Percentiles rank a stretch among this genome's conserved stretches.
Evolutionary conservation across 176 grass and related monocot species (phyloP).

Genomic region (Oryza brachyantha): DNA sequence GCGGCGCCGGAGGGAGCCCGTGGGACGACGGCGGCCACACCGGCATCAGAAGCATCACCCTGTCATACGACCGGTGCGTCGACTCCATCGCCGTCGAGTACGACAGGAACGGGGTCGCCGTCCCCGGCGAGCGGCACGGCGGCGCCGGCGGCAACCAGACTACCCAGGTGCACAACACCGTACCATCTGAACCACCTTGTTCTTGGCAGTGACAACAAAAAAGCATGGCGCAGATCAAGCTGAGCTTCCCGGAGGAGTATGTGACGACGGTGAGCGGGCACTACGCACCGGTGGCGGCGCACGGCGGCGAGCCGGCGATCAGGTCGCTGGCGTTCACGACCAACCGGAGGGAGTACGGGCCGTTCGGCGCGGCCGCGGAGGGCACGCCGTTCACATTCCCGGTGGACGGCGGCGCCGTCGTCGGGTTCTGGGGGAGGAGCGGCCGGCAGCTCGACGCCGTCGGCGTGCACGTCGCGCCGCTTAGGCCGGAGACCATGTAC

Average conservation of each 20-base stretch:
- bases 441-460: slow-evolving; percentile 45
- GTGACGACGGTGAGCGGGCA: slow-evolving; percentile 40
- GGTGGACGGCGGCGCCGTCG: slow-evolving; percentile 32
- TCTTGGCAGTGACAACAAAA: too few species aligned
- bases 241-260: slow-evolving; percentile 40
- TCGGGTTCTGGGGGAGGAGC: slow-evolving; percentile 40
- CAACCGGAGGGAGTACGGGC: slow-evolving; percentile 25
- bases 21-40: slow-evolving; percentile 54
- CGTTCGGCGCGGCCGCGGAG: slow-evolving; percentile 35
- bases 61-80: slow-evolving; percentile 43
- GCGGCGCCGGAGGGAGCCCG: slow-evolving; percentile 31
- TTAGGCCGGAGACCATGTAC: slow-evolving; percentile 28
- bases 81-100: slow-evolving; percentile 39
- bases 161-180: slow-evolving; percentile 28
- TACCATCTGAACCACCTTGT: neutral
- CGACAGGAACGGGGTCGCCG: slow-evolving; percentile 23
- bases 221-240: slow-evolving; percentile 17
- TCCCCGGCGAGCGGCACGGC: slow-evolving; percentile 41
- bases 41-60: slow-evolving; percentile 42
- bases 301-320: slow-evolving; percentile 34
- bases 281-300: slow-evolving; percentile 18
- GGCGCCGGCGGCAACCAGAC: slow-evolving; percentile 22
- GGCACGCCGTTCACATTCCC: slow-evolving; percentile 45
- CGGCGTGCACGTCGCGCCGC: slow-evolving; percentile 34
- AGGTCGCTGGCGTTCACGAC: slow-evolving; percentile 44